These are phyloP conservation scores for Pyrenophora tritici-repentis DNA, from an alignment of 2,329 filamentous ascomycete genomes.

Conservation along the genomic window DNA sequence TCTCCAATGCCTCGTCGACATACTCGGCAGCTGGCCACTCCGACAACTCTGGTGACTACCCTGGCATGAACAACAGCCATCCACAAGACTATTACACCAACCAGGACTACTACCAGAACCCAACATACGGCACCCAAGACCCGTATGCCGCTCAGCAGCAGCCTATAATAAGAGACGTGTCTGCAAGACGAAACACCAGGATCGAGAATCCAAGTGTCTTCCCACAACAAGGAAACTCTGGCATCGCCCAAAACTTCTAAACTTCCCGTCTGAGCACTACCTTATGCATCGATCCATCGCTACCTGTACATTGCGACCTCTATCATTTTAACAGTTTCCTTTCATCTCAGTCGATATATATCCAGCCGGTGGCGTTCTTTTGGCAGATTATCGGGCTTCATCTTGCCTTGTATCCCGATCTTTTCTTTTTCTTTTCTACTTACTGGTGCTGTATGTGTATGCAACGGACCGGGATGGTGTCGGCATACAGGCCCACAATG, in stretches of 20 bases:
- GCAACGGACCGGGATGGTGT: constrained; percentile 7
- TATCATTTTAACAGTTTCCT: constrained; percentile 7
- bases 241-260: constrained; percentile 96
- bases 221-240: constrained; percentile 85
- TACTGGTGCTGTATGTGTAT: constrained; percentile 12
- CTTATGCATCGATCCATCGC: constrained; percentile 6
- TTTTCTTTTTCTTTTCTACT: constrained; percentile 3
- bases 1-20: constrained; percentile 93
- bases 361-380: constrained; percentile 18
- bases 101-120: constrained; percentile 60
- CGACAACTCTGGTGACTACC: constrained; percentile 62
- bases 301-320: constrained; percentile 26
- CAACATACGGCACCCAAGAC: constrained; percentile 60
- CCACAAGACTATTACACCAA: constrained; percentile 59
- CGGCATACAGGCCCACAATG: constrained; percentile 9
- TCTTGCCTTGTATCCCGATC: constrained; percentile 12
- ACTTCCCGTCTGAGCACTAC: constrained; percentile 4
- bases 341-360: constrained; percentile 13
- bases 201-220: constrained; percentile 91
- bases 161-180: constrained; percentile 91
- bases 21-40: constrained; percentile 85
- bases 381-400: not conserved
- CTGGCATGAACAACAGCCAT: constrained; percentile 52
- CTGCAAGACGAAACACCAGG: constrained; percentile 87
- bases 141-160: constrained; percentile 62